These are phyloP conservation scores for Calocybe gambosa DNA, from an alignment of 1,284 basidiomycete genomes.

Conservation along the genomic window DNA sequence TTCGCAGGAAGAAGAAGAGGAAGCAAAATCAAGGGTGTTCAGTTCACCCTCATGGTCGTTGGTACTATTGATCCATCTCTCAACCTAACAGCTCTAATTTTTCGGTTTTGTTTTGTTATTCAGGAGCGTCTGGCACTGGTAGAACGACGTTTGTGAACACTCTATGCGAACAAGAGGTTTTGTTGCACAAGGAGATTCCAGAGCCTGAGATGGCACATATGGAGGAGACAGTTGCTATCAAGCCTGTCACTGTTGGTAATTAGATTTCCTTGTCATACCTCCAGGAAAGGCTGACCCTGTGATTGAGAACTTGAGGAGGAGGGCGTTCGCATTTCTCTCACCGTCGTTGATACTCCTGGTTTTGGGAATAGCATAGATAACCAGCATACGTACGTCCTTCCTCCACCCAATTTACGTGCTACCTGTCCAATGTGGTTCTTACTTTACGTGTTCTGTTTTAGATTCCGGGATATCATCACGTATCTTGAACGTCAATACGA, in stretches of 20 bases:
- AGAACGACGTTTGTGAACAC: constrained; percentile 97
- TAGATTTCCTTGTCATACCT: constrained; percentile 14
- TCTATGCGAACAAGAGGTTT: constrained; percentile 82
- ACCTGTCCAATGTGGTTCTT: constrained; percentile 6
- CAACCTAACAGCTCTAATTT: background rate
- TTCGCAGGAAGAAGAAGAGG: constrained; percentile 58
- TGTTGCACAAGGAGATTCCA: constrained; percentile 75
- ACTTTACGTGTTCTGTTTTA: constrained; percentile 25
- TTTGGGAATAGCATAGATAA: constrained; percentile 98
- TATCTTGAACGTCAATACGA: constrained; percentile 99
- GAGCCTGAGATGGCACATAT: constrained; percentile 78
- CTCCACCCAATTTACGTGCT: constrained; percentile 9
- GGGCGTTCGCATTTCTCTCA: constrained; percentile 91
- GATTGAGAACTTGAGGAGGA: constrained; percentile 90
- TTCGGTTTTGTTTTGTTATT: background rate
- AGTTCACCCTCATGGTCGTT: constrained; percentile 91
- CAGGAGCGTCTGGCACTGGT: constrained; percentile 90
- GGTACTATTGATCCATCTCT: constrained; percentile 41
- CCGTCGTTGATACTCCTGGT: constrained; percentile 96
- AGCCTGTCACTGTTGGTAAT: constrained; percentile 86
- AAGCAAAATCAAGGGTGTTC: constrained; percentile 92
- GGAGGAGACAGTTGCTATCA: constrained; percentile 87
- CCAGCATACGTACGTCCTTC: constrained; percentile 74
- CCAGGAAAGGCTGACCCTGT: background rate
- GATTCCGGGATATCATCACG: constrained; percentile 91